Percentiles rank a stretch among this genome's conserved stretches.
Conservation (phyloP, 768 basidiomycete genomes). For the Mycena crocata region DNA sequence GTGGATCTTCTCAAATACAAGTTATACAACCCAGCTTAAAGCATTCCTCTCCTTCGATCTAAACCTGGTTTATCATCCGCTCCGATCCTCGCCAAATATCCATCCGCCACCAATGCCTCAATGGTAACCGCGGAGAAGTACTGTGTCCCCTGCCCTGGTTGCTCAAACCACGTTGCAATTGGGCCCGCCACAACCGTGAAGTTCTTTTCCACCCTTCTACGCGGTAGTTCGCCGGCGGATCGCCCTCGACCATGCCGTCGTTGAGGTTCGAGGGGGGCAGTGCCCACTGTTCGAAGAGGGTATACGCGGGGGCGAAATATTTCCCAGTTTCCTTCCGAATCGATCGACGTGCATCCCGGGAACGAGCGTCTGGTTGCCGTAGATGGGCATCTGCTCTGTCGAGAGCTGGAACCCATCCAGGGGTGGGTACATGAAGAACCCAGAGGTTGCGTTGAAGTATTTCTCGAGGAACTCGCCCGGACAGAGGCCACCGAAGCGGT, state of each 20-base stretch:
- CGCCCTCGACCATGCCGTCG: neutral
- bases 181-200: constrained; percentile 27
- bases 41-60: no score
- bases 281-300: constrained; percentile 29
- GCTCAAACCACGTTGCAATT: constrained; percentile 30
- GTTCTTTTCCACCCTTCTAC: constrained; percentile 20
- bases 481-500: constrained; percentile 28
- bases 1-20: no score
- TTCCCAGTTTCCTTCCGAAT: constrained; percentile 13
- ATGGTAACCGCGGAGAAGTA: no score
- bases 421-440: constrained; percentile 2
- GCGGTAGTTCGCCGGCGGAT: constrained; percentile 18
- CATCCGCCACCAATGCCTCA: no score
- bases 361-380: constrained; percentile 20
- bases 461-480: constrained; percentile 20
- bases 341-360: constrained; percentile 25
- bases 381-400: neutral
- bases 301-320: constrained; percentile 19
- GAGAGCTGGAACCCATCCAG: constrained; percentile 22
- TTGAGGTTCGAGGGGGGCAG: constrained; percentile 21
- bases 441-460: neutral
- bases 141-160: constrained; percentile 34
- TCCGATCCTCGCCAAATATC: no score
- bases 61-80: no score
- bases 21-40: no score